A percentile compares a stretch with the other conserved stretches of the same genome.
Conservation (phyloP, 2,329 filamentous ascomycete genomes). For the Hymenoscyphus fraxineus region DNA sequence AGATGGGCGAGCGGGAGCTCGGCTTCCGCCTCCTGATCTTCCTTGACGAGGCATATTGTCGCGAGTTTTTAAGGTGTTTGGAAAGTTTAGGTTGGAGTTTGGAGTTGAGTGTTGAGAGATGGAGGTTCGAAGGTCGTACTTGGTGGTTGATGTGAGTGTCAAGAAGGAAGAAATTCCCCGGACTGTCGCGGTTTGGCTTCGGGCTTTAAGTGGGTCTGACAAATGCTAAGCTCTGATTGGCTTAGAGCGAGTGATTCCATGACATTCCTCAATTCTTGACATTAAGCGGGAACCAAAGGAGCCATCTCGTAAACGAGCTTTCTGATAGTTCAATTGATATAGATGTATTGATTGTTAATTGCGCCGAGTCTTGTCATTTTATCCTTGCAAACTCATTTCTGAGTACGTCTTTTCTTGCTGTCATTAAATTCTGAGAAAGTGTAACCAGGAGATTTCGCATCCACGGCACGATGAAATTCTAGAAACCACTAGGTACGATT, state of each 20-base stretch:
- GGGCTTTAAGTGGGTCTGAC: not conserved
- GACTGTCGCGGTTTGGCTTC: not conserved
- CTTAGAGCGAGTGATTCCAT: not conserved
- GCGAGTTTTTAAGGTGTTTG: slow-evolving; percentile 7
- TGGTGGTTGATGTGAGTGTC: not conserved
- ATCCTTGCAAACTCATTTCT: not conserved
- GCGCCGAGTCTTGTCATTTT: not conserved
- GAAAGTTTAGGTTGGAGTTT: slow-evolving; percentile 7
- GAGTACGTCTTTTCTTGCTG: not conserved
- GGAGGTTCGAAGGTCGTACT: not conserved
- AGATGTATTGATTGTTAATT: not conserved
- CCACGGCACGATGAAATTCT: too few relatives aligned
- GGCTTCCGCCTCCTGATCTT: slow-evolving; percentile 55
- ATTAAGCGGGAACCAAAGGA: not conserved
- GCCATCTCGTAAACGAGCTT: not conserved
- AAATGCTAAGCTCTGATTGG: slow-evolving; percentile 3
- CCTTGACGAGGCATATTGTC: slow-evolving; percentile 73
- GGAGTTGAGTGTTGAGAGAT: slow-evolving; percentile 6
- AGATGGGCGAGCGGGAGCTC: slow-evolving; percentile 63
- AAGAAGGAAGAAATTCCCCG: not conserved
- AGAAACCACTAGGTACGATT: too few relatives aligned
- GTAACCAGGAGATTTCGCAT: too few relatives aligned
- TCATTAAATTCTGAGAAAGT: too few relatives aligned
- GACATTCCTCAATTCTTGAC: not conserved
- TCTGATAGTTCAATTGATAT: not conserved